Evolutionary conservation across 176 grass and related monocot genomes (phyloP), one percentile per base, ranked within the genome.

Genomic region (Themeda triandra): DNA sequence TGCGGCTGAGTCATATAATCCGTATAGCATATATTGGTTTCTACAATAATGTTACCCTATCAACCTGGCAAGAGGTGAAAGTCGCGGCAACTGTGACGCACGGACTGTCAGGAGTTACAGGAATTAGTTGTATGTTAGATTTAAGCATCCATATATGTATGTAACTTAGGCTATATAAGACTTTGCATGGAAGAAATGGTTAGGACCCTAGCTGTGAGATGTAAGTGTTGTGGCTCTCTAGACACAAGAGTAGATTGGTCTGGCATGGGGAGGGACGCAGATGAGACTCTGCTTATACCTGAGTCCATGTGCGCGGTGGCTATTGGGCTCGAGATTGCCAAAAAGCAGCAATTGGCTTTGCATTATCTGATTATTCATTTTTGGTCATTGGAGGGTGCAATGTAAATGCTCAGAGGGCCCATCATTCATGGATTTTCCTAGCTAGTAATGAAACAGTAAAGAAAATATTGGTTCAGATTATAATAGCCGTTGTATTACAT

Each of bases 31-130:
- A 13, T 63, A 71, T 63, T 83, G 14, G 79, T 85, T 75, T 84
- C 56, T 69, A 44, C 42, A 41, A 6, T 73, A 67, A 80, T 49
- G 46, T 68, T 44, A 28, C 39, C 45, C 54, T 72, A 67, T 85
- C 78, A 23, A 33, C 69, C 87, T 89, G 85, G 44, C 85, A 73
- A 63, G 63, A 85, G 13, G 77, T 90, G 90, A 84, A 90, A 93
- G 92, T 90, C 76, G 81, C 87, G 63, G 80, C 44, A 90, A 97
- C 71, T 14, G 92, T 79, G 80, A 85, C 88, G 40, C 85, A 79
- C 77, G 13, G 63, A 31, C 18, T 8, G 87, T 66, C 80, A 90
- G 86, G 80, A 94, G 83, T 76, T 79, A 83, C 30, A 75, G 66
- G 68, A 84, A 66, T 75, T 44, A 66, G 73, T 41, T 67, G 25